Percentiles rank a stretch among this genome's conserved stretches.
Conservation (phyloP, 768 basidiomycete species). For the Agaricus subrufescens region DNA sequence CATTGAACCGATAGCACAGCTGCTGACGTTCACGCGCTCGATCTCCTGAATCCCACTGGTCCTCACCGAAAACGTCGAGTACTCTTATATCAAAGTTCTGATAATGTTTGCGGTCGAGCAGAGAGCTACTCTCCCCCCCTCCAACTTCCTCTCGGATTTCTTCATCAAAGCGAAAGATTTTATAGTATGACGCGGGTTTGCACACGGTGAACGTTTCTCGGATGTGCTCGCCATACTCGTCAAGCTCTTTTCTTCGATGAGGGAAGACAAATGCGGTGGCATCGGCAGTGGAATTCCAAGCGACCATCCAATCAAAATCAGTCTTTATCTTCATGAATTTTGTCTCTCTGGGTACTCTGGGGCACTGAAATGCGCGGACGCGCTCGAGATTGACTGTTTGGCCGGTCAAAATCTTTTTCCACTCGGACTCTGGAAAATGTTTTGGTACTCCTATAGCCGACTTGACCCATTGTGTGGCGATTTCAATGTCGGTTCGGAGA, state of each 20-base stretch:
- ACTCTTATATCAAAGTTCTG: no score
- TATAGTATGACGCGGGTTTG: no score
- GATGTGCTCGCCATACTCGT: slow-evolving; percentile 12
- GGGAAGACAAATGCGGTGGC: slow-evolving; percentile 23
- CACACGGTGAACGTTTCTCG: no score
- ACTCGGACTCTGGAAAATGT: slow-evolving; percentile 18
- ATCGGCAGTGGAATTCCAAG: slow-evolving; percentile 14
- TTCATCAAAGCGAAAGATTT: no score
- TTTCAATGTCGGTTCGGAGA: neutral
- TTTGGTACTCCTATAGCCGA: neutral
- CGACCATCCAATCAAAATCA: slow-evolving; percentile 19
- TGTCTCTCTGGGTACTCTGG: slow-evolving; percentile 12
- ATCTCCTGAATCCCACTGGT: no score
- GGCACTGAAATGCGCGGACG: slow-evolving; percentile 13
- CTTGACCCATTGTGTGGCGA: slow-evolving; percentile 5
- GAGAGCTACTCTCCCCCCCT: no score
- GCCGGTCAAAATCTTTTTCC: slow-evolving; percentile 21
- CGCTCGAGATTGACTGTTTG: slow-evolving; percentile 22
- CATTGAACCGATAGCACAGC: no score
- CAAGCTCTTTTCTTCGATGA: slow-evolving; percentile 21
- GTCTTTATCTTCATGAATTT: slow-evolving; percentile 15
- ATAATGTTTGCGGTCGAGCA: no score
- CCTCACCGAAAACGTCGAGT: no score
- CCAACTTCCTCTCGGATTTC: no score
- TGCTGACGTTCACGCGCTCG: no score